phyloP scores from a whole-genome alignment of 2,329 filamentous ascomycete species.

The Botrytis cinerea region DNA sequence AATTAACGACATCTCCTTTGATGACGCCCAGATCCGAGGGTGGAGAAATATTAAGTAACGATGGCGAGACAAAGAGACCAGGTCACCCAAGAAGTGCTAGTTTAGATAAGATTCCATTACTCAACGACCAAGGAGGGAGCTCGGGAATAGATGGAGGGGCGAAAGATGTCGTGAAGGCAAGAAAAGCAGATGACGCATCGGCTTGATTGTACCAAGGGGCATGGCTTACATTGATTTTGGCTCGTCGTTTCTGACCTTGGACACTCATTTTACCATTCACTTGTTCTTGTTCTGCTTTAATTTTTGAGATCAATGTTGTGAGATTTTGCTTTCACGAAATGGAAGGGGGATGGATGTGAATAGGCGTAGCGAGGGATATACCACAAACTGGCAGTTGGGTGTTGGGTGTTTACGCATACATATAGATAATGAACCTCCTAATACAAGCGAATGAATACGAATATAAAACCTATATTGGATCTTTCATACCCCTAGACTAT shows the following conservation, averaged over 20 bases:
- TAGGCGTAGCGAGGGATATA: conserved; percentile 9
- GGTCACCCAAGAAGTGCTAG: conserved; percentile 31
- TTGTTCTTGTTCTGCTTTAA: not conserved
- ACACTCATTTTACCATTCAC: not conserved
- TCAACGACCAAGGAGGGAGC: conserved; percentile 51
- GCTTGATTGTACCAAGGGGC: conserved; percentile 27
- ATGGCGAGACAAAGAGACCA: conserved; percentile 8
- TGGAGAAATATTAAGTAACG: conserved; percentile 23
- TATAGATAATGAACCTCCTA: not conserved
- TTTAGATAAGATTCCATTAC: conserved; percentile 59
- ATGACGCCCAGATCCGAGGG: conserved; percentile 43
- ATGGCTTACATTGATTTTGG: not conserved
- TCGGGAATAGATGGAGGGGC: conserved; percentile 50
- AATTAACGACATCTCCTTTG: conserved; percentile 47
- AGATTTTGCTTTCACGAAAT: not conserved
- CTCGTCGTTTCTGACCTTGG: not conserved
- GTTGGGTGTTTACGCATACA: not conserved
- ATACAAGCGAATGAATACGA: not conserved
- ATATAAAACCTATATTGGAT: not conserved
- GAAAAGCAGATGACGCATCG: conserved; percentile 45
- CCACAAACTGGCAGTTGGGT: conserved; percentile 11
- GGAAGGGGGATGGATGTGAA: not conserved
- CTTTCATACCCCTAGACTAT: not conserved
- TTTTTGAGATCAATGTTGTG: not conserved
- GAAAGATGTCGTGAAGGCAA: conserved; percentile 51